A percentile compares a stretch with the other conserved stretches of the same genome.
These are phyloP conservation scores for Chlamydomonas sp. DNA, from an alignment of 139 green algal species.

Conservation along the genomic window DNA sequence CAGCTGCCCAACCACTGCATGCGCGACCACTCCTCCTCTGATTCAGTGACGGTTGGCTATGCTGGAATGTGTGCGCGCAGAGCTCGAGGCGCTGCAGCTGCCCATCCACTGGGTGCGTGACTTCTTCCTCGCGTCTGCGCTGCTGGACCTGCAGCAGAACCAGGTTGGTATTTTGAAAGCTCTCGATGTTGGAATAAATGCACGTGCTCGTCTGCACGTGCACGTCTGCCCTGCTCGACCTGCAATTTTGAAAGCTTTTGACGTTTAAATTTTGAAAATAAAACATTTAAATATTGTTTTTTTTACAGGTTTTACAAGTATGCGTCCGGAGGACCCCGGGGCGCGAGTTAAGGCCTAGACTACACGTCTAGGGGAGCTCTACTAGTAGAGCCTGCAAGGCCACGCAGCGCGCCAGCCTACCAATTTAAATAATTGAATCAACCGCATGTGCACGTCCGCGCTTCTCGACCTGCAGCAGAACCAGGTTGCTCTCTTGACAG, in stretches of 20 bases:
- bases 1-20: neutral
- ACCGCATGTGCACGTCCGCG: slow-evolving; percentile 38
- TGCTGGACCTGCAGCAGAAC: slow-evolving; percentile 76
- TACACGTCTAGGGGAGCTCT: too few species aligned
- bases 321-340: too few species aligned
- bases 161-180: too few species aligned
- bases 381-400: too few species aligned
- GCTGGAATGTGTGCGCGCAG: neutral
- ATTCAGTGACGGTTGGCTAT: neutral
- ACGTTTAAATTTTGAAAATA: neutral
- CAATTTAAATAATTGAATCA: too few species aligned
- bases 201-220: too few species aligned
- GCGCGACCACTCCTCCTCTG: neutral
- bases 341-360: too few species aligned
- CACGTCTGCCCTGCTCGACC: slow-evolving; percentile 55
- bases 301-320: too few species aligned
- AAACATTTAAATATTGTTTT: too few species aligned
- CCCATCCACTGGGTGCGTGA: slow-evolving; percentile 65
- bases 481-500: too few species aligned
- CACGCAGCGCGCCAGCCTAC: too few species aligned
- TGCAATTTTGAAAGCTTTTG: slow-evolving; percentile 53
- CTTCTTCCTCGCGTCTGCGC: slow-evolving; percentile 66
- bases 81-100: slow-evolving; percentile 23
- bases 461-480: slow-evolving; percentile 76
- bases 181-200: neutral